Evolutionary conservation across 164 flowering plant genomes (phyloP), one percentile per base, ranked within the genome.

Genomic region (Buxus sempervirens): DNA sequence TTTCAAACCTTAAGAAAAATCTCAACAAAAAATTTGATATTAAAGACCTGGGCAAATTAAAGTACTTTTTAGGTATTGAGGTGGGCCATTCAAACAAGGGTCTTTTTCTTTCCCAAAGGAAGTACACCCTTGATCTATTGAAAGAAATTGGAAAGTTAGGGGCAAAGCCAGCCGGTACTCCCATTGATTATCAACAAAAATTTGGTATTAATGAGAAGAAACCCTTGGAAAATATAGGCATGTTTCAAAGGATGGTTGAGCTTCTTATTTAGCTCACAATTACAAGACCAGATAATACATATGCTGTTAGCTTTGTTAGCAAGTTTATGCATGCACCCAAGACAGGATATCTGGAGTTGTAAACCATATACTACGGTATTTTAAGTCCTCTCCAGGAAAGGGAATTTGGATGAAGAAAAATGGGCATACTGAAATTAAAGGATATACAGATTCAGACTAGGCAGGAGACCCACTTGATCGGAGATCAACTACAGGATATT

Each of bases 41-140:
- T 18, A 69, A 69, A 36, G 65, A 69, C 25, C 26, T 69, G 16
- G 72, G 72, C 0, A 63, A 63, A 16, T 8, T 63, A 5, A 63
- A 63, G 25, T 63, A 48, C 25, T 63, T 48, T 49, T 38, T 63
- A 2, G 57, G 56, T 1, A 63, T 63, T 49, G 54, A 63, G 54
- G n/a, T 45, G 42, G 53, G 28, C 42, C 4, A 41, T 16, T 61
- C 54, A 7, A 63, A 42, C 18, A 21, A 63, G 22, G 26, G 41
- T 27, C 51, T 45, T 5, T 45, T 45, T 10, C 51, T 45, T 45
- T 45, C 51, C 5, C 51, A 45, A 45, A 45, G 51, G 12, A 63
- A 41, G 45, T 21, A 21, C 22, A 22, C 21, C 25, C 66, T 48
- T 63, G 66, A 63, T 49, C 8, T 48, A 7, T 54, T 63, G 9